Evolutionary conservation across 2,329 filamentous ascomycete genomes (phyloP), one percentile per base, ranked within the genome.

Genomic region (Podosphaera leucotricha): DNA sequence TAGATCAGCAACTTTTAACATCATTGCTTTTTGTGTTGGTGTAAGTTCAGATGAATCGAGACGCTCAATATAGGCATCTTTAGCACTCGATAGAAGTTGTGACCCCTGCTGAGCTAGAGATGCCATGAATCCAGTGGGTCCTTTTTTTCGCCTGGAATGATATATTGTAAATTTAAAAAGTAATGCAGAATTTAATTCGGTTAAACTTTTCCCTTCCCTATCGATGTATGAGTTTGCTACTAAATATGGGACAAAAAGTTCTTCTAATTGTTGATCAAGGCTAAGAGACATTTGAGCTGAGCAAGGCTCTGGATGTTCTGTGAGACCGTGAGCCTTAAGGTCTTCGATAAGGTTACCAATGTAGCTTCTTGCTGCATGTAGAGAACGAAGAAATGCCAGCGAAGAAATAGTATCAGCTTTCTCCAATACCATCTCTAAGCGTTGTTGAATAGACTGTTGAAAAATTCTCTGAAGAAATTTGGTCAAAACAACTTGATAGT

Each of bases 161-260:
- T 87, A 95, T n/a, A 92, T 80, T 15, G 84, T 92, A 57, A 90
- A 98, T 54, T 92, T 92, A 71, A 98, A 93, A 3, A 95, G 71
- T 44, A 98, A 64, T 0, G 90, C 93, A 44, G 84, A 87, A 62
- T 92, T 85, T 50, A 86, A 63, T 57, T 87, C 82, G 55, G 86
- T 81, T 41, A 90, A 61, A 46, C 70, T 79, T 59, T 66, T 75
- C 55, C 65, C 71, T 56, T 81, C 77, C 47, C 75, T 67, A 46
- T 80, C 77, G 46, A 81, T 80, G 52, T 80, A 80, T 13, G 74
- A 74, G 52, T 75, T 76, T 13, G 75, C 74, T 42, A 78, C 68
- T 7, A 80, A 66, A 52, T 80, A 80, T 0, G 76, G 76, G 15
- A 80, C 70, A 49, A 80, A 87, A 2, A 87, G 62, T 55, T 87